Evolutionary conservation across 2,329 filamentous ascomycete genomes (phyloP), one percentile per base, ranked within the genome.

Genomic region (Fusarium tricinctum): DNA sequence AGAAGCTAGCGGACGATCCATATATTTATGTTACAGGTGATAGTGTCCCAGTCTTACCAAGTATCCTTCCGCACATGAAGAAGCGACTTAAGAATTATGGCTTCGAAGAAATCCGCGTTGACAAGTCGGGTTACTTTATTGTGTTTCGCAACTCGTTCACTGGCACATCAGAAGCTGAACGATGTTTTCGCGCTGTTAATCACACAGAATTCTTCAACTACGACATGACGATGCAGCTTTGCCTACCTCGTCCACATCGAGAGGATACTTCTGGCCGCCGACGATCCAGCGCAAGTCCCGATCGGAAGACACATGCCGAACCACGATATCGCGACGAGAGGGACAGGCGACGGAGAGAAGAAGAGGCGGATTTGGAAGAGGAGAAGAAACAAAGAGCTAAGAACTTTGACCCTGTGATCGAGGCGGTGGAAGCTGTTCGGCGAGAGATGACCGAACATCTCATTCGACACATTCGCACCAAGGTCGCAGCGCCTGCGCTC

Each of bases 191-290:
- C 54, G 87, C 90, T 51, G 94, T 92, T 69, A 90, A 97, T 76
- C 91, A 92, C 77, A 91, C 91, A 43, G 87, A 92, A 8, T 88
- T 99, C 67, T 99, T 99, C 81, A 97, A 92, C 2, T 98, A 98
- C 64, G 83, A 81, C 63, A 95, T 99, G 92, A 88, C 89, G 44
- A 97, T 99, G 93, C 91, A 95, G 76, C 89, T 93, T 57, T 91
- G 72, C 66, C 73, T 78, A 60, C 82, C 74, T 53, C 71, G 64
- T 67, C 68, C 68, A 15, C 67, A 53, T 54, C 76, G 63, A 51
- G 65, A 69, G 54, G 53, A 63, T 62, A 72, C 70, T 71, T 75
- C 57, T 68, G 69, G 58, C 52, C 61, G 61, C 35, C 77, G 63
- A 58, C 78, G 68, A 74, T 76, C 77, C 4, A 82, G 77, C 58